Conservation (phyloP, 176 grass and related monocot genomes). For the Alopecurus myosuroides region DNA sequence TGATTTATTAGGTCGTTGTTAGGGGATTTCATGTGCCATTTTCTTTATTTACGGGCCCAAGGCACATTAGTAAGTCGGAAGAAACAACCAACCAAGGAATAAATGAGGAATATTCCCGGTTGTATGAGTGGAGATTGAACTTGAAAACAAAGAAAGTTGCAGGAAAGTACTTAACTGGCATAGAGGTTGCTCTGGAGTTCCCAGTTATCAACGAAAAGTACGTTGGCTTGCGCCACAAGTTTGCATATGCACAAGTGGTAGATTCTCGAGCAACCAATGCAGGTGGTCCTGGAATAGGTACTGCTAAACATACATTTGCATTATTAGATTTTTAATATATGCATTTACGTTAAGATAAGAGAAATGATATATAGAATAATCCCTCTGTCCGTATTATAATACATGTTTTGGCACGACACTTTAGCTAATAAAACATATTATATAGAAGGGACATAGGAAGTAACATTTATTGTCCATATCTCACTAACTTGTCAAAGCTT, state of each 20-base stretch:
- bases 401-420: no score
- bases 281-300: background rate
- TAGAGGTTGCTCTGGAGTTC: constrained; percentile 9
- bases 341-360: background rate
- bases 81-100: background rate
- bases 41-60: constrained; percentile 14
- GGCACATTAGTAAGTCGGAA: background rate
- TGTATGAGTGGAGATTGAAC: constrained; percentile 32
- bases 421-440: no score
- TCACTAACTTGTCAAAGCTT: background rate
- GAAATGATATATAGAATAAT: background rate
- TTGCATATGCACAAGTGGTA: constrained; percentile 20
- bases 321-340: background rate
- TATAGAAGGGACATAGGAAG: background rate
- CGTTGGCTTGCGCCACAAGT: constrained; percentile 4
- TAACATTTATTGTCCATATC: background rate
- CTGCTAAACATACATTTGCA: background rate
- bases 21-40: constrained; percentile 6
- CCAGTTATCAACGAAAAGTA: constrained; percentile 11
- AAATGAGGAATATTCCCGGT: background rate
- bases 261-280: background rate
- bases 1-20: constrained; percentile 18
- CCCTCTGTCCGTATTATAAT: no score
- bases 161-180: constrained; percentile 1
- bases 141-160: background rate